Base-by-base conservation (phyloP, 768 basidiomycete species). In the Leccinum pellstonianum region DNA sequence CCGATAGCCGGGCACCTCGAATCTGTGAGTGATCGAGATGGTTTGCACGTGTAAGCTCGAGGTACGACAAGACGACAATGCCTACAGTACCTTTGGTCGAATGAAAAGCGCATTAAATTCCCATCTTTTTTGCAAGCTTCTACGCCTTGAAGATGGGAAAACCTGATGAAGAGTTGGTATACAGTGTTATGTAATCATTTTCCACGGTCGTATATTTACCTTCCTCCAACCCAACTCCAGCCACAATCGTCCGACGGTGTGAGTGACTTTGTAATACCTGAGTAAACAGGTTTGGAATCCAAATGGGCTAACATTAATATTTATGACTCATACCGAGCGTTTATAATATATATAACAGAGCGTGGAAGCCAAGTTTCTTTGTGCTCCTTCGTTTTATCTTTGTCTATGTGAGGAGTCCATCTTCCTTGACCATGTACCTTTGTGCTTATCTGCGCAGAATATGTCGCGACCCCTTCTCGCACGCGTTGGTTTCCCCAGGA, bases 71-170 rank as follows among this genome's bases (percentile, higher is more conserved):
- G 19, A 6, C 25, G 62, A 35, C 2, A 15, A 5, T 6, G 6
- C 78, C 37, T 49, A n/a, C n/a, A n/a, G n/a, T n/a, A 94, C 93
- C 86, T 98, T 97, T 9, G 94, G 95, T 61, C 96, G 81, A 37
- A 98, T 95, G 70, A 98, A 97, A 27, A 27, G 27, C 27, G 27
- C 27, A 27, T 27, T 27, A 27, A 27, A 27, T 27, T 27, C 27
- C 27, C 27, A 27, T 27, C 27, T 27, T 27, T 27, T 27, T 27
- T 27, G 27, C 27, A 27, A 27, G 25, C 27, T 27, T 27, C 27
- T 27, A 27, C 27, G 27, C 27, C 27, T 27, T 27, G 27, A 27
- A 27, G 27, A 27, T 27, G 27, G 27, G 27, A 29, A 29, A 29
- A 27, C 1, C 6, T 27, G 27, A 27, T 27, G 27, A 10, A 31